Evolutionary conservation across 2,329 filamentous ascomycete genomes (phyloP).

Genomic region (Elsinoe necatrix): DNA sequence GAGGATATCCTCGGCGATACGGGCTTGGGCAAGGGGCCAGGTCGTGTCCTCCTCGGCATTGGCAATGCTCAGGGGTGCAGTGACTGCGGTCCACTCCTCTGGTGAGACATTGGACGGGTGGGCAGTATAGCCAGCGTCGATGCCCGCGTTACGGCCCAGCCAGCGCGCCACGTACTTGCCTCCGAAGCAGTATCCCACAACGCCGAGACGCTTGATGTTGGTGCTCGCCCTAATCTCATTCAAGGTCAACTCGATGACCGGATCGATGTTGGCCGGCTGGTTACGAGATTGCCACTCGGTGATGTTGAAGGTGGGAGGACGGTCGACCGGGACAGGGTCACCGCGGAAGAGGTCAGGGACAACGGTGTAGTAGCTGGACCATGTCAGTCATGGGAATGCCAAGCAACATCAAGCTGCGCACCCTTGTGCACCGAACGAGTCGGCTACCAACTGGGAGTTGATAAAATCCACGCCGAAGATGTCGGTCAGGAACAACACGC

Average conservation of each 20-base stretch:
- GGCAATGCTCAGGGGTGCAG: conserved; percentile 60
- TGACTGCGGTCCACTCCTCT: conserved; percentile 57
- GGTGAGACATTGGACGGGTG: conserved; percentile 62
- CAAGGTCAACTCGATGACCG: conserved; percentile 36
- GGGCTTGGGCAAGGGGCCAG: conserved; percentile 1
- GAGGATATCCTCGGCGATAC: conserved; percentile 46
- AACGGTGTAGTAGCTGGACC: conserved; percentile 27
- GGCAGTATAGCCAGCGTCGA: conserved; percentile 59
- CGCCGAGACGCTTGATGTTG: conserved; percentile 50
- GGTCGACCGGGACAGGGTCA: conserved; percentile 25
- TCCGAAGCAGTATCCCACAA: conserved; percentile 67
- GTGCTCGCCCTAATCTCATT: conserved; percentile 45
- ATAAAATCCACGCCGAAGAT: conserved; percentile 29
- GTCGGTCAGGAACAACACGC: conserved; percentile 29
- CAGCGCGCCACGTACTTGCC: conserved; percentile 65
- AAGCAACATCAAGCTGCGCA: not conserved
- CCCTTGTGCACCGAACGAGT: conserved; percentile 12
- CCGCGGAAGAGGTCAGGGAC: conserved; percentile 31
- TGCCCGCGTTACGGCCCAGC: conserved; percentile 40
- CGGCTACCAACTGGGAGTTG: conserved; percentile 27
- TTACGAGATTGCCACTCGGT: conserved; percentile 40
- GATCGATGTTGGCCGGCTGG: conserved; percentile 36
- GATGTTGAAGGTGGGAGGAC: conserved; percentile 31
- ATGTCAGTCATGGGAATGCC: conserved; percentile 20
- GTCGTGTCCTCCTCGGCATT: conserved; percentile 8